Base-by-base conservation (phyloP, 2,329 filamentous ascomycete genomes). In the Penicillium concentricum region DNA sequence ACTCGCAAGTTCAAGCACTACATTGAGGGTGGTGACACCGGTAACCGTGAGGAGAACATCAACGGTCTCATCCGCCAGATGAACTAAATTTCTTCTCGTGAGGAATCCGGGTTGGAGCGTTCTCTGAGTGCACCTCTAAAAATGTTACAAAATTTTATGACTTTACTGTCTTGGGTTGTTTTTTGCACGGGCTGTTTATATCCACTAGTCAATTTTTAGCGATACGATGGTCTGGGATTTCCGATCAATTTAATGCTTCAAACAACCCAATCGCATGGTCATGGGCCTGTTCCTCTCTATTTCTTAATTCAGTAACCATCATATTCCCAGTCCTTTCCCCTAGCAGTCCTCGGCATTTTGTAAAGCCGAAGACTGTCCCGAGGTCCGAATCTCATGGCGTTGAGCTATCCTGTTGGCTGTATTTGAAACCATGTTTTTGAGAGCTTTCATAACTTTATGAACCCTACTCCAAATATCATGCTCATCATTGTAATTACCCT, bases 31-130 rank as follows among this genome's bases (percentile, higher is more conserved):
- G 94, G 94, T 88, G 94, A 99, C 81, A 84, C 95, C 72, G 94
- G 94, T 79, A 97, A 99, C 87, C 90, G 94, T 69, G 94, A 99
- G 85, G 92, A 97, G 74, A 88, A 92, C 83, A 97, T 97, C 87
- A 97, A 97, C 82, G 84, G 81, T 73, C 87, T 97, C 76, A 89
- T 99, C 84, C 87, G 91, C 81, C 91, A 96, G 84, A 97, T 97
- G 94, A 97, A 97, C 87, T 99, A 95, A 71, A 69, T 67, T 67
- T 61, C 49, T 45, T 53, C 41, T 53, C 34, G 30, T 54, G 53
- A 56, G 34, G 49, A 47, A 35, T 44, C 44, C 28, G 39, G 52
- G 38, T 47, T 44, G 42, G 50, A 18, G 50, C 43, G 37, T 30
- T 50, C 37, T 49, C 13, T 41, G 49, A 34, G 41, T 43, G 46